Evolutionary conservation across 2,329 filamentous ascomycete species (phyloP), one percentile per base, ranked within the genome.

Genomic region (Coleophoma eucalyptorum): DNA sequence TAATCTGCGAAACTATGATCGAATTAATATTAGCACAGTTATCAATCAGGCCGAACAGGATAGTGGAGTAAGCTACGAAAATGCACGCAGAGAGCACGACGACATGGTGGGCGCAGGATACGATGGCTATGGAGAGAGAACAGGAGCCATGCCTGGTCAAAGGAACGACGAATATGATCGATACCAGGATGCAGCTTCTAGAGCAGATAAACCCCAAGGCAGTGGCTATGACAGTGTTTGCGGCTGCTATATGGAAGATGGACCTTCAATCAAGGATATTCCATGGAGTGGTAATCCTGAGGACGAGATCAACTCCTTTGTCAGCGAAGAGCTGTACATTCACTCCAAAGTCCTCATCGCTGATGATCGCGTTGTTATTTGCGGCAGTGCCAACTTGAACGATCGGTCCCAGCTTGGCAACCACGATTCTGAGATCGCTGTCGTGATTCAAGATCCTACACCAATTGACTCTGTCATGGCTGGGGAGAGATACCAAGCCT

Each of bases 371-470:
- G 77, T 88, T 46, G 88, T 90, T 51, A 92, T 96, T 57, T 92
- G 88, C 65, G 90, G 91, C 55, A 90, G 70, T 12, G 77, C 76
- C 57, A 79, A 79, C 61, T 68, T 81, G 51, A 81, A 83, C 63
- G 76, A 81, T 61, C 74, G 78, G 52, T 92, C 87, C 3, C 89
- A 96, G 71, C 80, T 95, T 4, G 90, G 90, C 34, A 79, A 82
- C 51, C 90, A 94, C 69, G 91, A 96, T 70, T 90, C 85, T 1
- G 91, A 96, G 66, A 90, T 96, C 50, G 90, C 90, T n/a, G 87
- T 95, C 56, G 79, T 95, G 51, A 89, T 96, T 62, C 87, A 94
- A 66, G 90, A 95, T 65, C 80, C 83, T 2, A 81, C 84, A 1
- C 73, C 83, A 1, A 73, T 96, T 15, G 80, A 87, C 13, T 86